These are phyloP conservation scores for Acarospora socialis DNA, from an alignment of 2,329 filamentous ascomycete species.

Conservation along the genomic window DNA sequence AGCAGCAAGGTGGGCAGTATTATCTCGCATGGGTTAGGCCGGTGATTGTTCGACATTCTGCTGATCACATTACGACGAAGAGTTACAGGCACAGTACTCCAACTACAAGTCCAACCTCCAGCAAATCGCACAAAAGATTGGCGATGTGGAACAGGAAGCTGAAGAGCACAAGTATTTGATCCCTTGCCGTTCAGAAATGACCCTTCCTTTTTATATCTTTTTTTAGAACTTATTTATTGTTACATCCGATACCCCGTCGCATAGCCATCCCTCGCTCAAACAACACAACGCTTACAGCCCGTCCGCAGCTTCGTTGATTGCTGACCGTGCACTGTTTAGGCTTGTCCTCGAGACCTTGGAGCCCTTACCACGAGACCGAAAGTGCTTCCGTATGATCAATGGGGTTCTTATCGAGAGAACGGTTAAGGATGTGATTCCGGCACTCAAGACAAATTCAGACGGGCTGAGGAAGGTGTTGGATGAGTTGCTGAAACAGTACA, in stretches of 20 bases:
- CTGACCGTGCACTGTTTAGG: slow-evolving; percentile 35
- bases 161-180: slow-evolving; percentile 87
- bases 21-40: neutral
- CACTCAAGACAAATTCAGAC: slow-evolving; percentile 84
- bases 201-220: neutral
- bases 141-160: slow-evolving; percentile 90
- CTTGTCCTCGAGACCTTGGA: slow-evolving; percentile 86
- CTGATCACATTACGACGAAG: slow-evolving; percentile 17
- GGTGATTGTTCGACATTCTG: neutral
- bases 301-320: neutral
- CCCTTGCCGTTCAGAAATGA: neutral
- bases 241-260: too few relatives aligned
- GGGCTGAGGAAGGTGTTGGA: slow-evolving; percentile 88
- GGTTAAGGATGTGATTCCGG: slow-evolving; percentile 80
- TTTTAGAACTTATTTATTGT: neutral
- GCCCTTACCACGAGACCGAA: slow-evolving; percentile 69
- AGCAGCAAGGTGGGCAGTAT: slow-evolving; percentile 30
- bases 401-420: slow-evolving; percentile 90
- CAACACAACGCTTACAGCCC: neutral
- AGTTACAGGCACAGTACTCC: slow-evolving; percentile 35
- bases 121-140: slow-evolving; percentile 89
- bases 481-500: slow-evolving; percentile 92
- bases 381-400: slow-evolving; percentile 98
- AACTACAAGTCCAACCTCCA: slow-evolving; percentile 60
- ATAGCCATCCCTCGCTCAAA: neutral